Conservation (phyloP, 441 rosid species). For the Gossypium trilobum region DNA sequence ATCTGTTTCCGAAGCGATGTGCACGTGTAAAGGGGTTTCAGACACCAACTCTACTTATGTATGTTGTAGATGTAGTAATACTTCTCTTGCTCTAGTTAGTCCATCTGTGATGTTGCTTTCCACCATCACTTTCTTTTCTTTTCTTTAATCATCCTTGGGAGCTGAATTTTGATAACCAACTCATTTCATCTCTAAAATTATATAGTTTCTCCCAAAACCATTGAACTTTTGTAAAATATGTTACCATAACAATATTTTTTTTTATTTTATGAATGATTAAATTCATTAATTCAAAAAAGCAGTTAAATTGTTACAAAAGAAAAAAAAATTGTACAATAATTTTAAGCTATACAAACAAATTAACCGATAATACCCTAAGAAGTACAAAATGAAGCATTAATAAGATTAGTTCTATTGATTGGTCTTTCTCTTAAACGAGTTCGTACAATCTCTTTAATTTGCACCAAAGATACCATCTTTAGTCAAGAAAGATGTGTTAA, state of each 20-base stretch:
- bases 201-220: not conserved
- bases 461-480: no score
- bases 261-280: no score
- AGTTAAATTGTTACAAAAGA: no score
- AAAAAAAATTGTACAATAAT: no score
- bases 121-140: not conserved
- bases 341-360: no score
- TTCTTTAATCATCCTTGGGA: not conserved
- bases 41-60: constrained; percentile 1
- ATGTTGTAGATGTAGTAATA: constrained; percentile 30
- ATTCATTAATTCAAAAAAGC: no score
- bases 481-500: no score
- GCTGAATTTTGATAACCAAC: not conserved
- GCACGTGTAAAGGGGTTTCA: constrained; percentile 22
- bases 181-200: not conserved
- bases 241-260: not conserved
- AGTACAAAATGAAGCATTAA: no score
- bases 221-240: not conserved
- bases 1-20: constrained; percentile 18
- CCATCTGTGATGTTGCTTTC: not conserved
- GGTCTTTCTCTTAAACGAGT: no score
- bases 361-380: no score
- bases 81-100: not conserved
- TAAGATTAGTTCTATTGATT: no score
- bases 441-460: no score